Percentiles rank a stretch among this genome's conserved stretches.
Evolutionary conservation across 768 basidiomycete genomes (phyloP).

Genomic region (Glaciozyma martinii): DNA sequence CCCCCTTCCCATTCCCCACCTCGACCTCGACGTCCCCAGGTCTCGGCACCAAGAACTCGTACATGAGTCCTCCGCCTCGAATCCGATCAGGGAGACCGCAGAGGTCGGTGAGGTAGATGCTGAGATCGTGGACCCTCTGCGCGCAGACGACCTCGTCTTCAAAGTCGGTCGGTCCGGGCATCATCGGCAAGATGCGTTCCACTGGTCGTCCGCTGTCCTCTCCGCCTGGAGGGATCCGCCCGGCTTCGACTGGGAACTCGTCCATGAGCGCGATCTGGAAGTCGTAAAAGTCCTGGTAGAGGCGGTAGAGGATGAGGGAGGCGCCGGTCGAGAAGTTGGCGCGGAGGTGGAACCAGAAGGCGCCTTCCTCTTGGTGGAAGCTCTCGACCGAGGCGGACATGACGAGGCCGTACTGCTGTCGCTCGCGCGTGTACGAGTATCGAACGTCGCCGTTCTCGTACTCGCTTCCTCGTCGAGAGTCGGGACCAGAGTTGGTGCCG

Average conservation of each 20-base stretch:
- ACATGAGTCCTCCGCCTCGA: slow-evolving; percentile 66
- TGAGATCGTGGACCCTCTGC: slow-evolving; percentile 68
- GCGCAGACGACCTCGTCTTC: slow-evolving; percentile 79
- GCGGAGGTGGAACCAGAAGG: slow-evolving; percentile 95
- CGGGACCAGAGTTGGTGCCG: background rate
- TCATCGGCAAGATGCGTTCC: slow-evolving; percentile 75
- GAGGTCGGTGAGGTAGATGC: slow-evolving; percentile 75
- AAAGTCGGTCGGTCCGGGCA: slow-evolving; percentile 84
- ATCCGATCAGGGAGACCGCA: slow-evolving; percentile 72
- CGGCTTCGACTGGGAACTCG: slow-evolving; percentile 82
- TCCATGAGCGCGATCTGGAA: slow-evolving; percentile 86
- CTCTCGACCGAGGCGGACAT: slow-evolving; percentile 81
- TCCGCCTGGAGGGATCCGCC: slow-evolving; percentile 48
- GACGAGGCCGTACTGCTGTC: slow-evolving; percentile 54
- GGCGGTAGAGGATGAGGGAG: slow-evolving; percentile 76
- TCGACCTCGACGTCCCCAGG: slow-evolving; percentile 49
- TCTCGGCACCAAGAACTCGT: slow-evolving; percentile 72
- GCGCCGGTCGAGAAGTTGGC: slow-evolving; percentile 58
- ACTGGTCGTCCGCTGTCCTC: slow-evolving; percentile 24
- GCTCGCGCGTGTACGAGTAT: slow-evolving; percentile 29
- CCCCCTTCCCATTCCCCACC: background rate
- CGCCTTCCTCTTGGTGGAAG: slow-evolving; percentile 92
- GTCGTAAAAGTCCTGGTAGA: slow-evolving; percentile 97
- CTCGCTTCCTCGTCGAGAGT: background rate
- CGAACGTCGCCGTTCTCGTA: slow-evolving; percentile 4